These are phyloP conservation scores for Backusella macrospora DNA, from an alignment of 192 early-diverging fungal species.

Conservation along the genomic window DNA sequence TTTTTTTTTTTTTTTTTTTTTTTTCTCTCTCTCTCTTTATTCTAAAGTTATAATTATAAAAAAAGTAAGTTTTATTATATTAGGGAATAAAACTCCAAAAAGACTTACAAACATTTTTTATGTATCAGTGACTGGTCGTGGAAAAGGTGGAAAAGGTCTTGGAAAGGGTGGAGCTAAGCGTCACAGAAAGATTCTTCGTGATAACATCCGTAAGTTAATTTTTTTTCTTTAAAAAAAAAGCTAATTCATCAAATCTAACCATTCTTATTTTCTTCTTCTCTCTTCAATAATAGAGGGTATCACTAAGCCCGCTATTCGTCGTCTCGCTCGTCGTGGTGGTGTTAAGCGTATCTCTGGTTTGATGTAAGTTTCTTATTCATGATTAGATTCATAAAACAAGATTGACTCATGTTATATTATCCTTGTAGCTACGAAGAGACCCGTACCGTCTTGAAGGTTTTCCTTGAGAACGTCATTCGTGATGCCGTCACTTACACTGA, in stretches of 20 bases:
- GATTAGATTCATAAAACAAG: not conserved
- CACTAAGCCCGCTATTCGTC: conserved; percentile 75
- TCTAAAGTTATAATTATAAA: not conserved
- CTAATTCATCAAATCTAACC: not conserved
- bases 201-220: conserved; percentile 81
- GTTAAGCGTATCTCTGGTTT: conserved; percentile 99
- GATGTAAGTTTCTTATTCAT: conserved; percentile 1
- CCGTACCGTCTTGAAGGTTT: conserved; percentile 94
- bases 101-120: not conserved
- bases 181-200: conserved; percentile 99
- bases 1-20: not conserved
- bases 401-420: not conserved
- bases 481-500: conserved; percentile 98
- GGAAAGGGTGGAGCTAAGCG: conserved; percentile 99
- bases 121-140: conserved; percentile 85
- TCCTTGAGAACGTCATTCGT: conserved; percentile 98
- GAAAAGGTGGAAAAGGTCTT: conserved; percentile 99
- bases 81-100: not conserved
- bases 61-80: not conserved
- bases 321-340: conserved; percentile 99
- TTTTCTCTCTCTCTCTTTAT: not conserved
- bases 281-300: conserved; percentile 24
- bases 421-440: conserved; percentile 87
- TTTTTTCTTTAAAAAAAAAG: not conserved
- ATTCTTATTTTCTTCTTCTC: not conserved